phyloP scores from a whole-genome alignment of 2,329 filamentous ascomycete genomes.

The Pyrenophora tritici-repentis region DNA sequence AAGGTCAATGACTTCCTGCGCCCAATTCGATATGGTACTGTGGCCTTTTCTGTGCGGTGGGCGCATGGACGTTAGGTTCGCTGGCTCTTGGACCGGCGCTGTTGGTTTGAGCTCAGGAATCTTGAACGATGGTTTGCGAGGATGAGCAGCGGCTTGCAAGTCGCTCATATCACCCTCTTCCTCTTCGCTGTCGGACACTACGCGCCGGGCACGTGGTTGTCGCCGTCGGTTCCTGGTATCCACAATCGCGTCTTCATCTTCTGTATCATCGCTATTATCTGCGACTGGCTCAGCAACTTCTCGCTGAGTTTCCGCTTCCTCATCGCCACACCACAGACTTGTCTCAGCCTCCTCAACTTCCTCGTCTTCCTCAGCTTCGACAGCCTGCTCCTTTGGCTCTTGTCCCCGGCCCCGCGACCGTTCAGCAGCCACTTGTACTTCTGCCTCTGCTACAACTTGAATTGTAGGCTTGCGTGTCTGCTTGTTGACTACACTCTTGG shows the following conservation, averaged over 20 bases:
- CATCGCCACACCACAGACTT: slow-evolving; percentile 39
- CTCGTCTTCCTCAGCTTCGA: slow-evolving; percentile 16
- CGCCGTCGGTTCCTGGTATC: slow-evolving; percentile 21
- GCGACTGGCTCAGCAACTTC: slow-evolving; percentile 3
- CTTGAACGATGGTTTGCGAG: slow-evolving; percentile 9
- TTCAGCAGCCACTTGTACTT: slow-evolving; percentile 21
- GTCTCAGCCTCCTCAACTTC: slow-evolving; percentile 31
- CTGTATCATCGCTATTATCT: slow-evolving; percentile 22
- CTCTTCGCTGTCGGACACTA: slow-evolving; percentile 33
- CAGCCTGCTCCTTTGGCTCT: slow-evolving; percentile 11
- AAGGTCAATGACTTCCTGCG: slow-evolving; percentile 41
- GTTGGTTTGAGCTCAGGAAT: slow-evolving; percentile 9
- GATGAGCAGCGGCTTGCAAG: background rate
- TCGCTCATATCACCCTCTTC: slow-evolving; percentile 15
- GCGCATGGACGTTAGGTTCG: slow-evolving; percentile 26
- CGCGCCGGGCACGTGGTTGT: slow-evolving; percentile 17
- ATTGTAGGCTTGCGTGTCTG: slow-evolving; percentile 20
- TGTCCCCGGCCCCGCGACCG: slow-evolving; percentile 4
- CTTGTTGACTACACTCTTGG: slow-evolving; percentile 34
- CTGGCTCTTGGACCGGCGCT: slow-evolving; percentile 3
- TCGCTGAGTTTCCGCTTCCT: slow-evolving; percentile 18
- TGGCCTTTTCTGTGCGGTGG: slow-evolving; percentile 33
- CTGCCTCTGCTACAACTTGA: slow-evolving; percentile 15
- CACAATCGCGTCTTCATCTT: slow-evolving; percentile 40
- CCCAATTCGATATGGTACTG: slow-evolving; percentile 37